These are phyloP conservation scores for Apiotrichum porosum DNA, from an alignment of 1,284 basidiomycete species.

Conservation along the genomic window DNA sequence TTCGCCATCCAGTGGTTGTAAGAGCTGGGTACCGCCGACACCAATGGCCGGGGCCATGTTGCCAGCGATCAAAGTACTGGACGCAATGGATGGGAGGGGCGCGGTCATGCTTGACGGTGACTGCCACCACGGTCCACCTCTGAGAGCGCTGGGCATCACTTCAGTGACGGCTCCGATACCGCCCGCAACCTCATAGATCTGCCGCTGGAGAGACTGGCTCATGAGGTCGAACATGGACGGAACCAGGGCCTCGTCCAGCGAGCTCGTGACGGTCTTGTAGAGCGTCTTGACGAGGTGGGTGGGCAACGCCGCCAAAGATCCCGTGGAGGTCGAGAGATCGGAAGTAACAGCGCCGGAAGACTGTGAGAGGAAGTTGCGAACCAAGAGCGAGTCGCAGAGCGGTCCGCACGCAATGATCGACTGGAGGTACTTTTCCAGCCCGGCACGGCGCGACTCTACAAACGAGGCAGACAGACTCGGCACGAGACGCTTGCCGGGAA, in stretches of 20 bases:
- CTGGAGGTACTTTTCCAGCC: constrained; percentile 84
- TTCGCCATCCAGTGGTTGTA: constrained; percentile 76
- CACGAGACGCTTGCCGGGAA: constrained; percentile 86
- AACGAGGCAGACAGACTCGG: constrained; percentile 69
- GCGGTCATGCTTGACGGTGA: neutral
- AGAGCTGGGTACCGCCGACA: constrained; percentile 23
- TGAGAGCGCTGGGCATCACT: constrained; percentile 54
- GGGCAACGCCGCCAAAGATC: constrained; percentile 56
- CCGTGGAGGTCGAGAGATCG: neutral
- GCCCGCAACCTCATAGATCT: constrained; percentile 78
- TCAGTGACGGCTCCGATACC: constrained; percentile 77
- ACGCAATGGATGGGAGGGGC: neutral
- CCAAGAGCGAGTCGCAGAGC: constrained; percentile 75
- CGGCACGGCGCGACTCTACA: constrained; percentile 70
- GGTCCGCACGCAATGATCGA: constrained; percentile 65
- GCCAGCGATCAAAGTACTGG: neutral
- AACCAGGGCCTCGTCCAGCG: constrained; percentile 88
- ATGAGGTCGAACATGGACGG: constrained; percentile 92
- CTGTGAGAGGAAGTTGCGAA: constrained; percentile 80
- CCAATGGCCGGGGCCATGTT: constrained; percentile 56
- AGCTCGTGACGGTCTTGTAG: constrained; percentile 80
- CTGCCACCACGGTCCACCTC: constrained; percentile 34
- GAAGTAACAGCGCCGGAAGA: constrained; percentile 8
- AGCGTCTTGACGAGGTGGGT: constrained; percentile 69
- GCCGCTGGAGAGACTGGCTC: constrained; percentile 60